phyloP scores from a whole-genome alignment of 2,329 filamentous ascomycete genomes.

The Alternaria sp. region DNA sequence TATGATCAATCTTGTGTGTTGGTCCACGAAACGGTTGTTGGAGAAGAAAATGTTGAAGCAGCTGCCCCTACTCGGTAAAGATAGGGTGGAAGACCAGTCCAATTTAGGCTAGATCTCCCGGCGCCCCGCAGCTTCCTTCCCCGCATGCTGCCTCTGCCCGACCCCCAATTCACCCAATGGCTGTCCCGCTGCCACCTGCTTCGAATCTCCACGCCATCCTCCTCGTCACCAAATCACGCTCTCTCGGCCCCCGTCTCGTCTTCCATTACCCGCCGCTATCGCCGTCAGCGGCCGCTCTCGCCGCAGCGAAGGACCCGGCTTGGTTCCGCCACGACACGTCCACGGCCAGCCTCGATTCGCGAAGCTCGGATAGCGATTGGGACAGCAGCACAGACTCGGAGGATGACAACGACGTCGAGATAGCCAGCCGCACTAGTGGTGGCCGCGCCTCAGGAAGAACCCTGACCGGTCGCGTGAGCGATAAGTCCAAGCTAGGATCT shows the following conservation, averaged over 20 bases:
- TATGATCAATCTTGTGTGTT: neutral
- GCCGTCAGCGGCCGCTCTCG: constrained; percentile 46
- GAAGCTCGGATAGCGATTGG: constrained; percentile 50
- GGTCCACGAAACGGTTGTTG: neutral
- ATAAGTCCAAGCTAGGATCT: constrained; percentile 37
- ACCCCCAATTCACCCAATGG: constrained; percentile 31
- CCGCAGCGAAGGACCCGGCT: constrained; percentile 43
- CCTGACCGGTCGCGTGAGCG: constrained; percentile 39
- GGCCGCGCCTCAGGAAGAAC: constrained; percentile 45
- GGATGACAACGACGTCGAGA: constrained; percentile 47
- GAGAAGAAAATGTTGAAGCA: neutral
- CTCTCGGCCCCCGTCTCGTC: constrained; percentile 52
- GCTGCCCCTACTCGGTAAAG: too few relatives aligned
- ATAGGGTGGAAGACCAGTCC: neutral
- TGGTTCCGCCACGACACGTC: constrained; percentile 52
- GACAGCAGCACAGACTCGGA: constrained; percentile 48
- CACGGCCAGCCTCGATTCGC: constrained; percentile 46
- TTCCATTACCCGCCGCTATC: constrained; percentile 55
- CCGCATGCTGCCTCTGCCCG: constrained; percentile 12
- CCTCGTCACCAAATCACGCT: constrained; percentile 52
- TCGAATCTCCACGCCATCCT: constrained; percentile 54
- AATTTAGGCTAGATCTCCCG: constrained; percentile 32
- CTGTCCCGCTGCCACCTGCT: constrained; percentile 45
- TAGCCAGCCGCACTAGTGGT: constrained; percentile 47
- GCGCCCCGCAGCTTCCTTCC: constrained; percentile 18